Evolutionary conservation across 306 rosid species (phyloP), one percentile per base, ranked within the genome.

Genomic region (Fragaria ananassa): DNA sequence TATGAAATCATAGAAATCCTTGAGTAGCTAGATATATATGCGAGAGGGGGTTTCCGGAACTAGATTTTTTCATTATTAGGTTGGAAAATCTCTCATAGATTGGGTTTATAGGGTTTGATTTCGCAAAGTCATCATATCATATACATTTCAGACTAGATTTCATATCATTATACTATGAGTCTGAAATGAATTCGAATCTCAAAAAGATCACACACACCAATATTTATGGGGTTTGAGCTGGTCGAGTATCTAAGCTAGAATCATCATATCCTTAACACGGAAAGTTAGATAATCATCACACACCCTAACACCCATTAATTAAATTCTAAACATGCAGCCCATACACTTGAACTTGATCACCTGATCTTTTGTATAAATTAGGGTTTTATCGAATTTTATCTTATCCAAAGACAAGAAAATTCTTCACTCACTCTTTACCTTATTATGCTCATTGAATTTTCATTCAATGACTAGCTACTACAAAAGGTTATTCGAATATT

Each of bases 181-280:
- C 17, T 18, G 68, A 34, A 34, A 37, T 66, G 35, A 31, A 31
- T 31, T 31, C 35, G 49, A 66, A 66, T 66, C 49, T 66, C 17
- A 39, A 66, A 17, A 60, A 49, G 65, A 78, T 79, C 65, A 46
- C 46, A 46, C 46, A 50, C 5, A 8, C 74, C 45, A n/a, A 64
- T 47, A 19, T 39, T 27, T 54, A 18, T 42, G 23, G 41, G 58
- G 41, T 13, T 61, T 27, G 66, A 61, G 66, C 29, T 61, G 66
- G 29, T 61, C 66, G 6, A 27, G 66, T 61, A 61, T 61, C 66
- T 61, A 27, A 61, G 19, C 66, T 29, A 61, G 66, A 29, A 25
- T 61, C 66, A 60, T 23, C 66, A 27, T 61, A 61, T 27, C n/a
- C 66, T 27, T 61, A 29, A 29, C 66, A 61, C 9, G 58, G 29